These are phyloP conservation scores for Auricularia auricula-judae DNA, from an alignment of 768 basidiomycete species.

Conservation along the genomic window DNA sequence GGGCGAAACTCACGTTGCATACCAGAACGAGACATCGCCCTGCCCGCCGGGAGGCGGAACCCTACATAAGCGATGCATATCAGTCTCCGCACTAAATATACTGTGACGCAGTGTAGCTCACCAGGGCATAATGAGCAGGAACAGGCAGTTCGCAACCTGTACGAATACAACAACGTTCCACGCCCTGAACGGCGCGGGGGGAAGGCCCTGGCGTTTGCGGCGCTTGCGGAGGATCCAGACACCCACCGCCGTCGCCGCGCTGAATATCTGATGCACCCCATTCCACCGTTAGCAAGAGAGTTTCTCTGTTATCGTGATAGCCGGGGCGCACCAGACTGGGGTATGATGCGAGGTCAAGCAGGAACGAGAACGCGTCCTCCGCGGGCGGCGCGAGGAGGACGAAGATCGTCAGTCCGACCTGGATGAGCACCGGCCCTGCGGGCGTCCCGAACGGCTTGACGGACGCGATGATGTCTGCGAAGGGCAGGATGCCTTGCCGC, in stretches of 20 bases:
- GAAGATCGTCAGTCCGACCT: constrained; percentile 27
- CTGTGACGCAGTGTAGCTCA: constrained; percentile 8
- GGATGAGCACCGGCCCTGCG: constrained; percentile 28
- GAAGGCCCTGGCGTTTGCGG: constrained; percentile 14
- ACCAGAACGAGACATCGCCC: constrained; percentile 22
- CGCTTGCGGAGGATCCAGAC: constrained; percentile 21
- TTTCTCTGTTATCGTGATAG: too few relatives aligned
- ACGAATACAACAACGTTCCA: constrained; percentile 13
- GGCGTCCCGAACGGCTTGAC: constrained; percentile 41
- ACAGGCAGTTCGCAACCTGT: constrained; percentile 14
- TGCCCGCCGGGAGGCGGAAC: constrained; percentile 17
- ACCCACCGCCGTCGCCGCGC: constrained; percentile 18
- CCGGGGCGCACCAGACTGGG: constrained; percentile 21
- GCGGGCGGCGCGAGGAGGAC: constrained; percentile 30
- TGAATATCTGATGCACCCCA: constrained; percentile 14
- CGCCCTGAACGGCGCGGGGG: constrained; percentile 13
- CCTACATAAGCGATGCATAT: constrained; percentile 5
- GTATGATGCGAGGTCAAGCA: constrained; percentile 30
- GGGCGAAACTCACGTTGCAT: constrained; percentile 13
- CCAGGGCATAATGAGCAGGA: constrained; percentile 26
- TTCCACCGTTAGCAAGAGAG: too few relatives aligned
- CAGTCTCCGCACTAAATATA: too few relatives aligned
- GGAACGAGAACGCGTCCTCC: constrained; percentile 26
- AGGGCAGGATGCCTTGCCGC: constrained; percentile 42
- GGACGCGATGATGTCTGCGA: constrained; percentile 34